A percentile compares a stretch with the other conserved stretches of the same genome.
phyloP scores from a whole-genome alignment of 169 alveolate species.

The Besnoitia besnoiti region DNA sequence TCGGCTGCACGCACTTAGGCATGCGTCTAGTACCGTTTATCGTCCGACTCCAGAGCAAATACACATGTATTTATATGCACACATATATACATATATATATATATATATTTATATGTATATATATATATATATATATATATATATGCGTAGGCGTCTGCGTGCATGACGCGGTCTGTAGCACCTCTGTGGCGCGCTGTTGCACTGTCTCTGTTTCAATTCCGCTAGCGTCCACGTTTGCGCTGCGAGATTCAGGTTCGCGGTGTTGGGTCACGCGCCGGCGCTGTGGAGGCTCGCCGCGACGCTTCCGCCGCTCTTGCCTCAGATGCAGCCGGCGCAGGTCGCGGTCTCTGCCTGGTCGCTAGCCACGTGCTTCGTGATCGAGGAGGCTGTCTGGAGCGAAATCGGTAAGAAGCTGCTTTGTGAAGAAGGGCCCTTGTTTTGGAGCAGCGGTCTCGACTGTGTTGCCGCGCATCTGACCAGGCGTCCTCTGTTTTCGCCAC shows the following conservation, averaged over 20 bases:
- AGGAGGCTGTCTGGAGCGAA: constrained; percentile 36
- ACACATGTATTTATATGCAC: no score
- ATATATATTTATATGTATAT: no score
- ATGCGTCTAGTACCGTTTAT: no score
- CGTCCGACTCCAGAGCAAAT: no score
- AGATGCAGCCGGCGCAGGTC: constrained; percentile 37
- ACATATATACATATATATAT: no score
- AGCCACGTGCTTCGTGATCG: constrained; percentile 35
- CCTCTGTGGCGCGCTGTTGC: no score
- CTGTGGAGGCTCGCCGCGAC: constrained; percentile 48
- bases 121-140: no score
- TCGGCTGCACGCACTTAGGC: no score
- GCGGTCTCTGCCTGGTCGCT: constrained; percentile 61
- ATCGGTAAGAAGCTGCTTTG: constrained; percentile 31
- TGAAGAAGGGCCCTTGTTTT: no score
- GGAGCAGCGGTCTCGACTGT: not conserved
- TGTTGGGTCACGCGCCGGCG: constrained; percentile 53
- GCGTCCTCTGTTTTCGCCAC: not conserved
- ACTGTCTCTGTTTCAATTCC: not conserved
- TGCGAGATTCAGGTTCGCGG: constrained; percentile 37
- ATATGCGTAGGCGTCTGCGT: no score
- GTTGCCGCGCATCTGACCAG: not conserved
- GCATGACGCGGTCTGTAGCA: no score
- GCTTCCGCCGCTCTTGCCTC: constrained; percentile 51
- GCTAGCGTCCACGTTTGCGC: not conserved